Base-by-base conservation (phyloP, 1,139 yeast genomes). In the Pneumocystis wakefieldiae region DNA sequence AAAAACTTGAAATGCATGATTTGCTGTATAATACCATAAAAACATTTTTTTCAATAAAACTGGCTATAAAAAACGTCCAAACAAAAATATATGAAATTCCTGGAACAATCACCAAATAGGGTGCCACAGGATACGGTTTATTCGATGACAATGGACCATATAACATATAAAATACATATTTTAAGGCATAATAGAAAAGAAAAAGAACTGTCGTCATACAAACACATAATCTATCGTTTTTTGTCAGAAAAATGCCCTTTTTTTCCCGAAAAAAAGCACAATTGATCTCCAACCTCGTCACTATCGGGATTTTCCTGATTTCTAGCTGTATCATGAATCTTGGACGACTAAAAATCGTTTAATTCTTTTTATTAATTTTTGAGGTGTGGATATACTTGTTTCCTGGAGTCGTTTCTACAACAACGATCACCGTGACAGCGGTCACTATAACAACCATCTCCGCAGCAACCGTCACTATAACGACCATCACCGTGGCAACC, bases 11-110 rank as follows among this genome's bases (percentile, higher is more conserved):
- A 2, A 5, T 61, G 8, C 4, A 2, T 32, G 1, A n/a, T 14
- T 29, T 53, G 32, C n/a, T 48, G n/a, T 5, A 32, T 32, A 32
- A 55, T 10, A 83, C 80, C 57, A 82, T 78, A 66, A 83, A 69
- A 0, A 85, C 63, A 24, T 83, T 76, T 37, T 81, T 79, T 71
- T 89, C 96, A 1, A 88, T 83, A 72, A 87, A 86, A 19, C 87
- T 80, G 0, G 94, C 79, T 1, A 87, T 81, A 41, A 83, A 70
- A n/a, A 88, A 69, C 1, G 87, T 87, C 91, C 95, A 86, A 4
- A 96, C 95, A 35, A 64, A 80, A 64, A 75, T 75, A 3, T 85
- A 71, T 0, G 87, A 80, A 63, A 78, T 76, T 29, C 79, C 75
- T 3, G 96, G 96, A 5, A 88, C 81, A 72, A 88, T 76, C 72